These are phyloP conservation scores for Diatrype stigma DNA, from an alignment of 2,329 filamentous ascomycete species.

Conservation along the genomic window DNA sequence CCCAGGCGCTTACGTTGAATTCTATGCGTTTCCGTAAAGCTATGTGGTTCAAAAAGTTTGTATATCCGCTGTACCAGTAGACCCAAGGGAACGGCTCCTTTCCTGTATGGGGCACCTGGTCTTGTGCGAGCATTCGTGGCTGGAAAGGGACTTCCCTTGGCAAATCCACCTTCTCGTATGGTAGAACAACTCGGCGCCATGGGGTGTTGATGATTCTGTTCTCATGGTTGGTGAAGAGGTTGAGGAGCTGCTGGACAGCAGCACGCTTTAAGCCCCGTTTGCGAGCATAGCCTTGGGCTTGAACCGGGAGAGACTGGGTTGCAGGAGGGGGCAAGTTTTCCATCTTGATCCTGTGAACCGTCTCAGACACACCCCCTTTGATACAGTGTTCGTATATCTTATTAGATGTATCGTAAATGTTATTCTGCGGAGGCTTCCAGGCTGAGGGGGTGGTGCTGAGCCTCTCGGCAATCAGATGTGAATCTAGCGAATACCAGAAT, in stretches of 20 bases:
- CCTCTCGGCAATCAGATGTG: too few species aligned
- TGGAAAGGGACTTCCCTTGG: conserved; percentile 20
- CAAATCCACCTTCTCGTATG: conserved; percentile 21
- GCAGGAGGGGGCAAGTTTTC: neutral
- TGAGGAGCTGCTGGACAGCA: conserved; percentile 40
- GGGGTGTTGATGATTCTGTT: conserved; percentile 32
- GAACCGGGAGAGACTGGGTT: too few species aligned
- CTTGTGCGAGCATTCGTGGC: conserved; percentile 12
- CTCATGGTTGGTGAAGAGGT: conserved; percentile 33
- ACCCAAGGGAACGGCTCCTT: conserved; percentile 29
- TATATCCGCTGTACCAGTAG: conserved; percentile 24
- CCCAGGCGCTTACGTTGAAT: conserved; percentile 17
- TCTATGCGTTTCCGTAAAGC: conserved; percentile 17
- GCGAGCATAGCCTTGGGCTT: neutral
- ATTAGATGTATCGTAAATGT: conserved; percentile 25
- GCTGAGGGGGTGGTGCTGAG: neutral
- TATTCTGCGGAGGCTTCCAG: conserved; percentile 21
- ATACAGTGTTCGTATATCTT: conserved; percentile 31
- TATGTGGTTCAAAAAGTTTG: conserved; percentile 16
- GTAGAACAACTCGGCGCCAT: conserved; percentile 34
- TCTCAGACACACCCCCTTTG: conserved; percentile 15
- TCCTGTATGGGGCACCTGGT: conserved; percentile 4
- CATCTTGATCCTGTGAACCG: conserved; percentile 3
- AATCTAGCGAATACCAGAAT: conserved; percentile 2
- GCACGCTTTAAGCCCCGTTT: conserved; percentile 41